A percentile compares a stretch with the other conserved stretches of the same genome.
Evolutionary conservation across 2,329 filamentous ascomycete species (phyloP).

Genomic region (Alternaria gaisen): DNA sequence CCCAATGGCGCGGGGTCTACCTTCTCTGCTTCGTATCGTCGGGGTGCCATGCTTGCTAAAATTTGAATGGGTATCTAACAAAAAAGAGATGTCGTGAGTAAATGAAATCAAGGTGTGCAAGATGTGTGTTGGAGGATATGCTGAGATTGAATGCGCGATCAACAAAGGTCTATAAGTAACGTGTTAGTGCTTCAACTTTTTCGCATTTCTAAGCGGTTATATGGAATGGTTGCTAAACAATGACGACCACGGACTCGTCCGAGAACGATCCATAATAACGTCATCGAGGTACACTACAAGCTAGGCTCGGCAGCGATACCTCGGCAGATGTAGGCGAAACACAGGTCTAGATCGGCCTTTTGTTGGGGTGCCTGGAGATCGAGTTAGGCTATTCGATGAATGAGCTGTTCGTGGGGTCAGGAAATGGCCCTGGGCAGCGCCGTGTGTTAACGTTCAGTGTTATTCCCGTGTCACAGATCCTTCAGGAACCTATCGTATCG

Average conservation of each 20-base stretch:
- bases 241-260: background rate
- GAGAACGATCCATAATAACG: slow-evolving; percentile 11
- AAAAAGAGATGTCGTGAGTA: background rate
- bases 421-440: background rate
- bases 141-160: background rate
- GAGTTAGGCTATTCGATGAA: slow-evolving; percentile 1
- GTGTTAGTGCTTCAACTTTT: background rate
- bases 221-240: background rate
- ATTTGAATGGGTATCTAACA: slow-evolving; percentile 5
- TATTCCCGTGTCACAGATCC: background rate
- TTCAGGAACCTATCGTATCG: slow-evolving; percentile 1
- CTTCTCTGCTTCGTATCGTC: slow-evolving; percentile 53
- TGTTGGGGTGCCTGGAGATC: background rate
- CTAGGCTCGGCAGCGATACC: background rate
- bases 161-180: background rate
- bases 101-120: background rate
- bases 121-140: background rate
- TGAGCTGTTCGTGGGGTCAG: slow-evolving; percentile 3
- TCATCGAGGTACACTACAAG: slow-evolving; percentile 12
- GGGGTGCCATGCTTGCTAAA: slow-evolving; percentile 44
- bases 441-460: background rate
- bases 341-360: background rate
- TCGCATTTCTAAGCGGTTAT: slow-evolving; percentile 18
- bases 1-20: slow-evolving; percentile 53
- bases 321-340: slow-evolving; percentile 21